Conservation (phyloP, 2,329 filamentous ascomycete genomes). For the Epichloe glyceriae region DNA sequence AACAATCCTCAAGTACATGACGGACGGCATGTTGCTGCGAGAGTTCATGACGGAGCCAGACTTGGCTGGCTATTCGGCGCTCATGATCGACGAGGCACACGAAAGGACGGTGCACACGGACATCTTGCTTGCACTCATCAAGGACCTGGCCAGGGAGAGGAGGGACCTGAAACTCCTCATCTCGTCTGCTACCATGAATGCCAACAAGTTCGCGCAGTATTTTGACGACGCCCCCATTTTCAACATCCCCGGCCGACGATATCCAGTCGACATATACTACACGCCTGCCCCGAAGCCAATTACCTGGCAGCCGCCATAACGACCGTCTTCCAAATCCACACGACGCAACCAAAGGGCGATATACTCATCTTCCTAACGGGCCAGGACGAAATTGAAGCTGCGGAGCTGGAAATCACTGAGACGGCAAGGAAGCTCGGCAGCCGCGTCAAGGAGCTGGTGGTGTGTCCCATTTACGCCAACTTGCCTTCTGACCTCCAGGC, state of each 20-base stretch:
- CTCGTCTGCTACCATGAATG: constrained; percentile 88
- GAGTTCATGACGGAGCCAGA: constrained; percentile 85
- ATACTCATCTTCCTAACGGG: constrained; percentile 92
- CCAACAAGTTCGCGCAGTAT: constrained; percentile 80
- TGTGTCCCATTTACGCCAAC: constrained; percentile 90
- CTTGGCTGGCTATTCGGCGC: constrained; percentile 64
- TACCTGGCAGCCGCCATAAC: constrained; percentile 85
- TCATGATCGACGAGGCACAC: constrained; percentile 98
- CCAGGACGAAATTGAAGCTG: constrained; percentile 89
- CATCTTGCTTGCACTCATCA: constrained; percentile 75
- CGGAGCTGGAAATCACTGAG: constrained; percentile 71
- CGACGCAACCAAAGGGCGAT: constrained; percentile 71
- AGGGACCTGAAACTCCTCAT: constrained; percentile 85
- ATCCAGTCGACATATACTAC: constrained; percentile 85
- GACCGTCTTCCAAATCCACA: constrained; percentile 90
- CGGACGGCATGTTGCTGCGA: constrained; percentile 85
- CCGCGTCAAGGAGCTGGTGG: constrained; percentile 73
- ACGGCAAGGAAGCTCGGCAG: constrained; percentile 77
- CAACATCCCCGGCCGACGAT: constrained; percentile 80
- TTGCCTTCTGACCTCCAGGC: constrained; percentile 80
- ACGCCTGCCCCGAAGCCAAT: constrained; percentile 81
- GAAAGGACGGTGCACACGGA: constrained; percentile 87
- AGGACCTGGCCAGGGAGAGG: constrained; percentile 72
- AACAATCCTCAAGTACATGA: constrained; percentile 91
- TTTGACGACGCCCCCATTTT: constrained; percentile 91